phyloP scores from a whole-genome alignment of 805 yeast species.

The Tetrapisispora arboricola region DNA sequence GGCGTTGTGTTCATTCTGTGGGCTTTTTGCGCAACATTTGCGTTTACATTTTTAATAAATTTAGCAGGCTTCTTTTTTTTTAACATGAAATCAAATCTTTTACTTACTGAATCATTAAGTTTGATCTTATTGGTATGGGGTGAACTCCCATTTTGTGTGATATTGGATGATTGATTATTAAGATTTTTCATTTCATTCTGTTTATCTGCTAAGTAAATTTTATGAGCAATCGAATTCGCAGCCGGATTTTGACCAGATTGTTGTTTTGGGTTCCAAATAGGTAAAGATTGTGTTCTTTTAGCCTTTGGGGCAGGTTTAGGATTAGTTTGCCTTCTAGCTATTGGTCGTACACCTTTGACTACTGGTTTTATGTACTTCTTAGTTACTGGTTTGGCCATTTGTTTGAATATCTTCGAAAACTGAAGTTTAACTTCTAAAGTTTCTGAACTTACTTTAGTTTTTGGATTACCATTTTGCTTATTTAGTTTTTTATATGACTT shows the following conservation, averaged over 20 bases:
- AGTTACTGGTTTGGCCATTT: background rate
- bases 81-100: slow-evolving; percentile 27
- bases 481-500: slow-evolving; percentile 13
- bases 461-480: background rate
- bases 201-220: slow-evolving; percentile 26
- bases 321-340: slow-evolving; percentile 28
- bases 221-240: slow-evolving; percentile 27
- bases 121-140: slow-evolving; percentile 17
- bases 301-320: slow-evolving; percentile 40
- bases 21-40: slow-evolving; percentile 8
- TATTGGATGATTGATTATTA: slow-evolving; percentile 3
- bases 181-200: slow-evolving; percentile 13
- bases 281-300: slow-evolving; percentile 36
- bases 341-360: slow-evolving; percentile 1
- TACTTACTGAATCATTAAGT: slow-evolving; percentile 25
- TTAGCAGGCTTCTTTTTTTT: slow-evolving; percentile 16
- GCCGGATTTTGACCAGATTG: slow-evolving; percentile 11
- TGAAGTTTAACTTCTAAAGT: slow-evolving; percentile 28
- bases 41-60: background rate
- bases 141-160: slow-evolving; percentile 3
- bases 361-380: slow-evolving; percentile 1
- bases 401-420: slow-evolving; percentile 20
- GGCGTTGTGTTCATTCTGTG: slow-evolving; percentile 15
- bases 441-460: slow-evolving; percentile 9
- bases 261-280: slow-evolving; percentile 27